Base-by-base conservation (phyloP, 805 yeast genomes). In the Pichia cabralensis region DNA sequence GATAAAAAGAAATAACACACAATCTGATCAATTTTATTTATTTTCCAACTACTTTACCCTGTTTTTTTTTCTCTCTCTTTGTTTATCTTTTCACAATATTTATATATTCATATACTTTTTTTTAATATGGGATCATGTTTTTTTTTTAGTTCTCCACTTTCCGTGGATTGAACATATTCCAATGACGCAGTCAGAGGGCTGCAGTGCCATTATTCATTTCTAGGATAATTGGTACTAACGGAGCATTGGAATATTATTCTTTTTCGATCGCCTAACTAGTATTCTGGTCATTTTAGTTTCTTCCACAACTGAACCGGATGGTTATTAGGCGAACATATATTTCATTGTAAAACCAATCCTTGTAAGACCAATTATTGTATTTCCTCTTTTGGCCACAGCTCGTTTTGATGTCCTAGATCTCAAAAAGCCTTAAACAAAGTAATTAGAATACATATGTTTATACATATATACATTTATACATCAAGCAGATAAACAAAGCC, bases 121-220 rank as follows among this genome's bases (percentile, higher is more conserved):
- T n/a, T n/a, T n/a, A n/a, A n/a, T n/a, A n/a, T n/a, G n/a, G n/a
- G n/a, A n/a, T n/a, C n/a, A n/a, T n/a, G n/a, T 31, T 21, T 26
- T 30, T 27, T 37, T 27, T 36, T 34, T 40, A 40, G 40, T 40
- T 40, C 41, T 36, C 39, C 39, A 27, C 33, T 32, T 36, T 30
- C 37, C 28, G 33, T 26, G 34, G 33, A 23, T 33, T 29, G 41
- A 33, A 29, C 31, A 19, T 21, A 21, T 38, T 44, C 72, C 75
- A 67, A 62, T 65, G 74, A 60, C 67, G 75, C 72, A 62, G 55
- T 54, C 71, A 60, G 53, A 45, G 73, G 71, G 52, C 56, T 64
- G 74, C 75, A 69, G 75, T 65, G 62, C 71, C 49, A 53, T 48
- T 38, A 26, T 42, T 49, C 40, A 9, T 22, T 35, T 14, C 19